A percentile compares a stretch with the other conserved stretches of the same genome.
These are phyloP conservation scores for Nicotiana benthamiana DNA, from an alignment of 257 asterid species.

Conservation along the genomic window DNA sequence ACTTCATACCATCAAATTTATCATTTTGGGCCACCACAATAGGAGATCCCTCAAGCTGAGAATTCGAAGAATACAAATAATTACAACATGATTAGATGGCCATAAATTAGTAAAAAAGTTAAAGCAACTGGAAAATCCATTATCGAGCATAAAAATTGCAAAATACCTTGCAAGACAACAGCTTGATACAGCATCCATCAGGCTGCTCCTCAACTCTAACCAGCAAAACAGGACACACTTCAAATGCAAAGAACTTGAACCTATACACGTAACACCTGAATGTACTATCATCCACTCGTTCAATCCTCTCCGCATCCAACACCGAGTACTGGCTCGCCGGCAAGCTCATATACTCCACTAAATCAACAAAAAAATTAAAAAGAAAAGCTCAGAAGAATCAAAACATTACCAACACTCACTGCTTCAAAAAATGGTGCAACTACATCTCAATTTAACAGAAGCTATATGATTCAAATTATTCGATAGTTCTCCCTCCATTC, in stretches of 20 bases:
- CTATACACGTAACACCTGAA: conserved; percentile 81
- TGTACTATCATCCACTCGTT: conserved; percentile 81
- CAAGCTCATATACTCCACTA: conserved; percentile 92
- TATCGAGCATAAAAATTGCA: background rate
- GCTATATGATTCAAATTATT: background rate
- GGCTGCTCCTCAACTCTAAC: conserved; percentile 95
- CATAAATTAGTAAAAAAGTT: background rate
- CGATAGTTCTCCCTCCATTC: too few relatives aligned
- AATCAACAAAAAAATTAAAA: background rate
- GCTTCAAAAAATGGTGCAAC: background rate
- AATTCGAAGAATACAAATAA: background rate
- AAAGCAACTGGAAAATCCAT: background rate
- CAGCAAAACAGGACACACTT: conserved; percentile 88
- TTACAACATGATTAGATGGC: background rate
- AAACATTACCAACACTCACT: background rate
- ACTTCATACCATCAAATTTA: conserved; percentile 67
- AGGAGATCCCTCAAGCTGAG: conserved; percentile 89
- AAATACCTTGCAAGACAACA: conserved; percentile 85
- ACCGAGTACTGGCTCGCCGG: conserved; percentile 99
- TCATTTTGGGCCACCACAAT: conserved; percentile 83
- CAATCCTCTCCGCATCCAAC: conserved; percentile 93
- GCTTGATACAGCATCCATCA: conserved; percentile 81
- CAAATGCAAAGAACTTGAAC: conserved; percentile 77
- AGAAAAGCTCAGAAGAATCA: background rate
- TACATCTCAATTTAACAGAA: background rate